A percentile compares a stretch with the other conserved stretches of the same genome.
phyloP scores from a whole-genome alignment of 495 filamentous ascomycete species.

The Penicillium macrosclerotiorum region DNA sequence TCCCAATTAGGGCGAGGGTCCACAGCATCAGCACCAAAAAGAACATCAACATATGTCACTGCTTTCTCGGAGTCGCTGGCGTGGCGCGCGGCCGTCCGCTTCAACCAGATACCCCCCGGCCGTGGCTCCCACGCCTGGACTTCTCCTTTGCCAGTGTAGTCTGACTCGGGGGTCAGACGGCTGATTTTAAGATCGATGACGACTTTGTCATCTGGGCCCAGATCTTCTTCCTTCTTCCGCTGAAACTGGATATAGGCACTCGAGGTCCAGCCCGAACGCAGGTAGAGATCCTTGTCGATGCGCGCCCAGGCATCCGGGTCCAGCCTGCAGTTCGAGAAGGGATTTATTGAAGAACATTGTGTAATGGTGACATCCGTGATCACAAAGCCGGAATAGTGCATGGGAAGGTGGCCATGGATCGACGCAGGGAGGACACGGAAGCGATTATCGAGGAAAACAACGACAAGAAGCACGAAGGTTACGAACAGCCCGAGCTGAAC shows the following conservation, averaged over 20 bases:
- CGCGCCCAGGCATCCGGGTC: constrained; percentile 76
- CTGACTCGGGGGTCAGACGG: constrained; percentile 64
- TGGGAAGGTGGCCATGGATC: constrained; percentile 78
- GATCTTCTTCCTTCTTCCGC: constrained; percentile 85
- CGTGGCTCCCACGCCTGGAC: constrained; percentile 79
- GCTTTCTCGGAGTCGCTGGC: constrained; percentile 74
- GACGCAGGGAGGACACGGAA: constrained; percentile 79
- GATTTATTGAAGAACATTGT: constrained; percentile 70
- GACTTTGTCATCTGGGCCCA: constrained; percentile 70
- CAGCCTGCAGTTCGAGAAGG: constrained; percentile 76
- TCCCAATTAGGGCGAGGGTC: constrained; percentile 84
- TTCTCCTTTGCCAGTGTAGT: constrained; percentile 53
- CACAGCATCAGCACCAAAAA: constrained; percentile 91
- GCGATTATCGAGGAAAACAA: constrained; percentile 77
- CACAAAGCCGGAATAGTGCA: constrained; percentile 75
- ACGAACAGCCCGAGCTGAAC: constrained; percentile 72
- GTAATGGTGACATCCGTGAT: constrained; percentile 88
- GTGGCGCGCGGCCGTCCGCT: constrained; percentile 70
- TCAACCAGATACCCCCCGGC: constrained; percentile 81
- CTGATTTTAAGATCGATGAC: constrained; percentile 82
- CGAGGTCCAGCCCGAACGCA: constrained; percentile 67
- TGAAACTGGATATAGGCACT: constrained; percentile 83
- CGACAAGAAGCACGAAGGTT: constrained; percentile 60
- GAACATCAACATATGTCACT: constrained; percentile 82
- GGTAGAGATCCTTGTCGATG: constrained; percentile 89